Conservation (phyloP, 78 protist genomes). For the Dictyostelium citrinum region DNA sequence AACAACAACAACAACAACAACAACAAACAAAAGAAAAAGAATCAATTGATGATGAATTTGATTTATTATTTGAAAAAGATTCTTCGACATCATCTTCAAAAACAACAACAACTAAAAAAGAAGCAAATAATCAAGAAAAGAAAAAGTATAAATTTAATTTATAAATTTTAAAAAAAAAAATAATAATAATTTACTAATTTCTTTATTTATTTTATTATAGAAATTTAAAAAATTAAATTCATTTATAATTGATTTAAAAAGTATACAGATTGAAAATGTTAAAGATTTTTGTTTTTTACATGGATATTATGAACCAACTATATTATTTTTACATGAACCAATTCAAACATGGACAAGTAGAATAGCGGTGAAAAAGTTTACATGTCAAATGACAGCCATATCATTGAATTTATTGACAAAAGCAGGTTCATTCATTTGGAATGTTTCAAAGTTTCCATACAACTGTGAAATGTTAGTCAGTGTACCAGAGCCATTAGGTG, state of each 20-base stretch:
- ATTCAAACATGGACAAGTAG: slow-evolving; percentile 70
- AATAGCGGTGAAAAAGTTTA: slow-evolving; percentile 32
- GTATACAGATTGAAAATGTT: slow-evolving; percentile 47
- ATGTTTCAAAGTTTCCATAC: slow-evolving; percentile 62
- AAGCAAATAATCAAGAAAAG: background rate
- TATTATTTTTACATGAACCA: slow-evolving; percentile 75
- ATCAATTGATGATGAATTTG: background rate
- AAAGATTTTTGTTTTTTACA: slow-evolving; percentile 76
- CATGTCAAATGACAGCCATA: slow-evolving; percentile 53
- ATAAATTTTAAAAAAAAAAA: background rate
- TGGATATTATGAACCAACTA: slow-evolving; percentile 85
- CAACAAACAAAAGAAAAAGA: background rate
- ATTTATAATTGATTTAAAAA: slow-evolving; percentile 15
- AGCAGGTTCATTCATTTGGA: slow-evolving; percentile 68
- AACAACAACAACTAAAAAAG: background rate
- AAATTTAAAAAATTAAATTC: background rate
- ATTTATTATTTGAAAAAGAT: background rate
- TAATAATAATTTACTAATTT: background rate
- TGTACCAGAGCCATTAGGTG: slow-evolving; percentile 82
- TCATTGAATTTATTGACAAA: slow-evolving; percentile 10
- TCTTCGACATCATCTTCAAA: background rate
- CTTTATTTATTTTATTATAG: background rate
- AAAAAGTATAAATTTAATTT: background rate
- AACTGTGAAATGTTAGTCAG: slow-evolving; percentile 4
- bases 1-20: too few species aligned